phyloP scores from a whole-genome alignment of 192 early-diverging fungal genomes.

The Coemansia sp. region DNA sequence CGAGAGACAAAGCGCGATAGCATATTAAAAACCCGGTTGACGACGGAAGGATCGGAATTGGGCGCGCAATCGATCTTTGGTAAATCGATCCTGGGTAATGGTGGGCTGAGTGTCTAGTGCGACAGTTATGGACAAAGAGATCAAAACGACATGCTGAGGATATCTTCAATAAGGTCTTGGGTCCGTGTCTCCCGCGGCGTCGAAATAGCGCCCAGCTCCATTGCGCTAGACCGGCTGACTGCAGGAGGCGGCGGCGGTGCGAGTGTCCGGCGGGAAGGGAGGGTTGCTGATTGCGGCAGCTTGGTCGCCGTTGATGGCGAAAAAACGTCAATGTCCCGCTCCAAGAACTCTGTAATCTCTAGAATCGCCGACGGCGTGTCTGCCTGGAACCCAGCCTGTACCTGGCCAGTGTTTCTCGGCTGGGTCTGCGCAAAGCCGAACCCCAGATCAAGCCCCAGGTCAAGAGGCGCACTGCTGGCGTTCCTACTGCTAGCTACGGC shows the following conservation, averaged over 20 bases:
- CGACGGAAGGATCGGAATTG: too few species aligned
- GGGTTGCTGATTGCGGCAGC: constrained; percentile 5
- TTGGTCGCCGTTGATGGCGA: constrained; percentile 7
- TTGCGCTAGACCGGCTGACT: too few species aligned
- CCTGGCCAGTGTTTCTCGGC: too few species aligned
- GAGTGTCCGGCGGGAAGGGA: background rate
- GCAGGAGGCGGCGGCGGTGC: too few species aligned
- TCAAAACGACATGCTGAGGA: constrained; percentile 15
- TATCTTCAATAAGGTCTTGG: constrained; percentile 30
- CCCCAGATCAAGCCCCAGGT: constrained; percentile 33
- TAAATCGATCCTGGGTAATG: too few species aligned
- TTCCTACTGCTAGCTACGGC: background rate
- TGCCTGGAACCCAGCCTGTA: too few species aligned
- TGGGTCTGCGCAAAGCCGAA: constrained; percentile 15
- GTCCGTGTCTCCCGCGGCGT: background rate
- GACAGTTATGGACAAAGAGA: background rate
- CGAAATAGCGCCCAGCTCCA: too few species aligned
- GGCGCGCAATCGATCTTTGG: too few species aligned
- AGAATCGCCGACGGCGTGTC: constrained; percentile 10
- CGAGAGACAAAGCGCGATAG: too few species aligned
- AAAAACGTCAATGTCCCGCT: constrained; percentile 38
- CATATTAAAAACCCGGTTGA: too few species aligned
- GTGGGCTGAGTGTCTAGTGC: too few species aligned
- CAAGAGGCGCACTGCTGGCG: background rate
- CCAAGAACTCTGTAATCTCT: constrained; percentile 35